These are phyloP conservation scores for Pyrus betulifolia DNA, from an alignment of 306 rosid genomes.

Conservation along the genomic window DNA sequence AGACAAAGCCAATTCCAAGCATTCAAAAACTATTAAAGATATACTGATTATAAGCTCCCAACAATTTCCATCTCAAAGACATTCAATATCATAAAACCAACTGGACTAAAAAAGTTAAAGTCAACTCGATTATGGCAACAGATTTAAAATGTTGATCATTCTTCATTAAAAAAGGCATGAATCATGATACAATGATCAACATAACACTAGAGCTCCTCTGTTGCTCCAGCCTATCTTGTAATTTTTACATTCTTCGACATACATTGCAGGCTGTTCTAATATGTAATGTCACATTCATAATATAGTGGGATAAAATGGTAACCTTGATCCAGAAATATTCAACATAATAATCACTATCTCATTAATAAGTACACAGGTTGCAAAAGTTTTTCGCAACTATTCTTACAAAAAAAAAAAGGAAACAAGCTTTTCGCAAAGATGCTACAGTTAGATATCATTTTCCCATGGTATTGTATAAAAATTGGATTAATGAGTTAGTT, in stretches of 20 bases:
- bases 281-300: neutral
- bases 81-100: neutral
- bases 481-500: neutral
- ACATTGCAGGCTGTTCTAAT: neutral
- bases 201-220: neutral
- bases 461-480: neutral
- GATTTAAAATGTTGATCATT: neutral
- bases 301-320: neutral
- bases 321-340: neutral
- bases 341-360: neutral
- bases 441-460: neutral
- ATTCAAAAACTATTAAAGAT: neutral
- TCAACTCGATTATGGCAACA: neutral
- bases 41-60: neutral
- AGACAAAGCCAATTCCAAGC: neutral
- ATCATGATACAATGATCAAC: neutral
- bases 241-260: neutral
- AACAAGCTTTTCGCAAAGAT: neutral
- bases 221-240: neutral
- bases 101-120: neutral
- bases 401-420: neutral
- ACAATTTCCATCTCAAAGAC: neutral
- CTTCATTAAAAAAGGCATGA: neutral
- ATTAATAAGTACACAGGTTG: neutral
- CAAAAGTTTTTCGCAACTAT: neutral